A percentile compares a stretch with the other conserved stretches of the same genome.
Conservation (phyloP, 2,329 filamentous ascomycete species). For the Fusarium citri region DNA sequence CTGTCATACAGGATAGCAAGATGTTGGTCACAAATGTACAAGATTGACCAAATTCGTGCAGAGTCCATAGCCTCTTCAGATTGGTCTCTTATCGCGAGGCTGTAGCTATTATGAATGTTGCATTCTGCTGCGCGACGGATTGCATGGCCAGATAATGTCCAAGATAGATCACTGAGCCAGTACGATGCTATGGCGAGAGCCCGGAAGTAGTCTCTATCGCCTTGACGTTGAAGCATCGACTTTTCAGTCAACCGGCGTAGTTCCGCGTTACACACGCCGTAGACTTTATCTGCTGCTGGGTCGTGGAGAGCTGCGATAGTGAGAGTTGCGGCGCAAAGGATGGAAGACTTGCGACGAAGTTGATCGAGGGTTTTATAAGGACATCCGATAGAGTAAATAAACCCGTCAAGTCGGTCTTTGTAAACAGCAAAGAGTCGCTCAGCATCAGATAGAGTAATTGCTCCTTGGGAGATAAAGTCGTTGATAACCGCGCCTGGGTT, state of each 20-base stretch:
- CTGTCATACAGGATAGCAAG: conserved; percentile 71
- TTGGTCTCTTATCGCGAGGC: conserved; percentile 52
- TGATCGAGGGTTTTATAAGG: conserved; percentile 62
- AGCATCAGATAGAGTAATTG: conserved; percentile 59
- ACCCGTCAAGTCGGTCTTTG: conserved; percentile 62
- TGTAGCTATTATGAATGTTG: conserved; percentile 58
- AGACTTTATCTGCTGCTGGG: conserved; percentile 61
- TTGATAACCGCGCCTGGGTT: conserved; percentile 38
- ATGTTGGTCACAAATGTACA: conserved; percentile 72
- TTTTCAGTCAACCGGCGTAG: conserved; percentile 65
- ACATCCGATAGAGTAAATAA: conserved; percentile 64
- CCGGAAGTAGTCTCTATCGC: conserved; percentile 63
- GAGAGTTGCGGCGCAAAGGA: conserved; percentile 66
- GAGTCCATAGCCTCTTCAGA: conserved; percentile 62
- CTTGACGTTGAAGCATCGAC: conserved; percentile 52
- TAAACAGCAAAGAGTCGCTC: conserved; percentile 64
- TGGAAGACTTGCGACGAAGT: conserved; percentile 64
- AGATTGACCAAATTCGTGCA: conserved; percentile 70
- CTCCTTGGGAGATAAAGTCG: conserved; percentile 54
- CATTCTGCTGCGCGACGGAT: conserved; percentile 63
- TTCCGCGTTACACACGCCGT: conserved; percentile 60
- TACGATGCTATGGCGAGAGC: conserved; percentile 71
- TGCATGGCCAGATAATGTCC: conserved; percentile 69
- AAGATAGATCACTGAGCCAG: conserved; percentile 69
- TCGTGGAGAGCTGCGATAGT: conserved; percentile 70